Base-by-base conservation (phyloP, 257 asterid species). In the Solanum virginianum region DNA sequence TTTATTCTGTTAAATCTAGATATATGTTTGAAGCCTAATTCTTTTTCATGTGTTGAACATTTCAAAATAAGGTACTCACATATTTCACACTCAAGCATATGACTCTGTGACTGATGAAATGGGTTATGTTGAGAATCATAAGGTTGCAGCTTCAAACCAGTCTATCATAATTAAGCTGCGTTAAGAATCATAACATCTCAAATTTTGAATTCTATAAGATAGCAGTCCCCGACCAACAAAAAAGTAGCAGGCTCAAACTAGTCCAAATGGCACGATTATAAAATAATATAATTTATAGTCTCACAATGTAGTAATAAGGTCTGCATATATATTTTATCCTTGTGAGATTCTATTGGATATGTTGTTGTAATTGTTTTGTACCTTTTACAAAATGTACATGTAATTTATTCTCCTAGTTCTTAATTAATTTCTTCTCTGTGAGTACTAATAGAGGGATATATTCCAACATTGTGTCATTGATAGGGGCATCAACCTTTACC, bases 401-500 rank as follows among this genome's bases (percentile, higher is more conserved):
- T 49, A 75, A 49, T 15, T 75, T 49, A 75, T 57, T 81, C 54
- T 62, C 53, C 68, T 49, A 7, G 7, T 51, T n/a, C 29, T 55
- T 54, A 72, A 12, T 22, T 62, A 16, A 17, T 70, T 63, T 29
- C n/a, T 22, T 47, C 32, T 6, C 63, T 51, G 57, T 57, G 13
- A 43, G 84, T 83, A 80, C 84, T 84, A 13, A 14, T 49, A 66
- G 9, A 41, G 79, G 89, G 72, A 88, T 88, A 88, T 88, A 88
- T 88, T 88, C 90, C 56, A 60, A 62, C 63, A 81, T 88, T 77
- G 80, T 82, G 88, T 85, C 88, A 85, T 86, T 71, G 10, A 84
- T 43, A 18, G 82, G 69, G 88, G 93, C 80, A 87, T 87, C 91
- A 84, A 84, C 77, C 87, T 88, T 89, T 89, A 63, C 86, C 82